Evolutionary conservation across 192 early-diverging fungal genomes (phyloP), one percentile per base, ranked within the genome.

Genomic region (Coemansia reversa): DNA sequence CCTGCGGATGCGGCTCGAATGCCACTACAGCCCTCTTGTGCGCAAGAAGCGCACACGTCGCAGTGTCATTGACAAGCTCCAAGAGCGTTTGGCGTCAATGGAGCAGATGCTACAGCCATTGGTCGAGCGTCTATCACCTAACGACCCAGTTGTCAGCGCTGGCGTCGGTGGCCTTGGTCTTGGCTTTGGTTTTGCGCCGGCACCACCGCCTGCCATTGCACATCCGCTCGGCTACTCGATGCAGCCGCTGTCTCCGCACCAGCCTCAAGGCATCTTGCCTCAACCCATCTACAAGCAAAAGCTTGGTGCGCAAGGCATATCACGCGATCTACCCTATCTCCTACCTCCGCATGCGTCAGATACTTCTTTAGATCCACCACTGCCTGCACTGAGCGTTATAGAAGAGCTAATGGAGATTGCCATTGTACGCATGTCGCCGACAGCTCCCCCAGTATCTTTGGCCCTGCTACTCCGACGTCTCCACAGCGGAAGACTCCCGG

Each of bases 21-120:
- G 82, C 65, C 74, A 83, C 74, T 83, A 83, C 70, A 83, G 82
- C 51, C 76, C 76, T 27, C 64, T 79, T 25, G 82, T 79, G 30
- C 82, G 82, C 66, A 75, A 72, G 63, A 83, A 83, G 64, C 82
- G 82, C 11, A 65, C 67, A 5, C 82, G 82, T 24, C 79, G 79
- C 55, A 81, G 70, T 47, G 63, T 81, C 45, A 81, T 81, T 47
- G 79, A 81, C 54, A 81, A 81, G 67, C 70, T 81, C 4, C 74
- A 81, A 55, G 79, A 81, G 59, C 65, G 79, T 2, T 67, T 81
- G 0, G 70, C 65, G 53, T 81, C 73, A 55, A 81, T 81, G 79
- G 79, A 81, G 74, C 79, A 81, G 74, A 72, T 81, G 70, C 64
- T 81, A 23, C 79, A 76, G 70, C 79, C 79, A 14, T 70, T 81